Evolutionary conservation across 2,329 filamentous ascomycete species (phyloP).

Genomic region (Colletotrichum echinochloae): DNA sequence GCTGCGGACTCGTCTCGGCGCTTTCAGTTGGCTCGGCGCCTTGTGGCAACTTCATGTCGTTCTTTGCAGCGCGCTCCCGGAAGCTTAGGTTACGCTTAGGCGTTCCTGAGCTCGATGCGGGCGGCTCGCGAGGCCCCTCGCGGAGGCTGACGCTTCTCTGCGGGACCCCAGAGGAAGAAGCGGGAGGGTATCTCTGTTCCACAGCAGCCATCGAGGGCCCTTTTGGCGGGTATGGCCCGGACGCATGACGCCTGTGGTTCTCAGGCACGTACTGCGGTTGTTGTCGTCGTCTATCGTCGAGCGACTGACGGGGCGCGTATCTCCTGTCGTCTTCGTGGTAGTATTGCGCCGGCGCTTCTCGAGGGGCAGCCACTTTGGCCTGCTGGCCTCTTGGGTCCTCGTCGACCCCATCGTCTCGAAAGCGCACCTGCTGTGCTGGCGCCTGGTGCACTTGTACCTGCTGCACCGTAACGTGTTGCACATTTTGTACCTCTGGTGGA

Average conservation of each 20-base stretch:
- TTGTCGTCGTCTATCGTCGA: slow-evolving; percentile 43
- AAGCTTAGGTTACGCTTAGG: slow-evolving; percentile 70
- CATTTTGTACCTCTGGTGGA: slow-evolving; percentile 28
- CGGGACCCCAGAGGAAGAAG: slow-evolving; percentile 15
- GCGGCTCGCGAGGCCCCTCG: slow-evolving; percentile 22
- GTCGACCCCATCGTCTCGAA: slow-evolving; percentile 44
- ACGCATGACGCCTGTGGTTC: slow-evolving; percentile 45
- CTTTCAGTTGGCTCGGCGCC: slow-evolving; percentile 30
- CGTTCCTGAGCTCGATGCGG: slow-evolving; percentile 44
- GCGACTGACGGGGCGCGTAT: slow-evolving; percentile 44
- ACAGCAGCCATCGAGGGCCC: slow-evolving; percentile 42
- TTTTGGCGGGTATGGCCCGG: slow-evolving; percentile 41
- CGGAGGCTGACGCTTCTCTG: slow-evolving; percentile 42
- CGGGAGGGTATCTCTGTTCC: slow-evolving; percentile 39
- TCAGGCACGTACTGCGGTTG: slow-evolving; percentile 51
- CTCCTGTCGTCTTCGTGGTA: slow-evolving; percentile 48
- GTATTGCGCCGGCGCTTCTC: slow-evolving; percentile 48
- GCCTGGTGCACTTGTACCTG: slow-evolving; percentile 36
- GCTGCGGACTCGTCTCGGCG: slow-evolving; percentile 42
- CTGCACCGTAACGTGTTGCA: slow-evolving; percentile 30
- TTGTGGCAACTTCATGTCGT: slow-evolving; percentile 53
- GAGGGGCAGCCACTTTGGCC: slow-evolving; percentile 43
- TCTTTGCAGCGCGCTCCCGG: slow-evolving; percentile 66
- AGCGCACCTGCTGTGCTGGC: slow-evolving; percentile 49
- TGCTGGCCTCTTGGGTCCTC: slow-evolving; percentile 41